Conservation (phyloP, 495 filamentous ascomycete species). For the Apodospora peruviana region DNA sequence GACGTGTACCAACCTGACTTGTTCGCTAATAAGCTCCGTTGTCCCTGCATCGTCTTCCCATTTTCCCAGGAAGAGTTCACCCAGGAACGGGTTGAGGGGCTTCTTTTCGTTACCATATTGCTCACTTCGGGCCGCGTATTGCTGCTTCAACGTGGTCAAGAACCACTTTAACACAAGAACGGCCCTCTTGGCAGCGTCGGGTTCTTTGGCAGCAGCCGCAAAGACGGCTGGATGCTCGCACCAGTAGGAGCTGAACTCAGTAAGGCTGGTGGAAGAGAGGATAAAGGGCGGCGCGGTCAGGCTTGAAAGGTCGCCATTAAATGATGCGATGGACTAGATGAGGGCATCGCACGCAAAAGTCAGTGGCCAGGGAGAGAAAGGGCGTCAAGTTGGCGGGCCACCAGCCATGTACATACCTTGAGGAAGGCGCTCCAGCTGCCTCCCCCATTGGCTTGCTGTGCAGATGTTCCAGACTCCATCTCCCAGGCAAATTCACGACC, state of each 20-base stretch:
- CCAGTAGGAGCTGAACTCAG: constrained; percentile 97
- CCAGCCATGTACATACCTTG: constrained; percentile 34
- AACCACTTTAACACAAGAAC: constrained; percentile 95
- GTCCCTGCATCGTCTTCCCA: constrained; percentile 76
- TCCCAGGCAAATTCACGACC: not conserved
- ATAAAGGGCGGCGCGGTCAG: constrained; percentile 96
- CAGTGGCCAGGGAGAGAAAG: not conserved
- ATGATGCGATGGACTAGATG: constrained; percentile 81
- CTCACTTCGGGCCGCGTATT: constrained; percentile 86
- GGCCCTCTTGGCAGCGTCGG: constrained; percentile 76
- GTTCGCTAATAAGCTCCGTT: constrained; percentile 59
- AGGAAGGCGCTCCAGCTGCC: constrained; percentile 46
- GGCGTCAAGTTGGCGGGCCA: not conserved
- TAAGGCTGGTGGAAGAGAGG: constrained; percentile 82
- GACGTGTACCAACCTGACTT: constrained; percentile 49
- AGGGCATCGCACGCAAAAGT: not conserved
- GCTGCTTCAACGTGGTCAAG: constrained; percentile 88
- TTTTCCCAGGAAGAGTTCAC: constrained; percentile 83
- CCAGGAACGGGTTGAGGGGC: constrained; percentile 86
- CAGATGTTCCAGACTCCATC: constrained; percentile 18
- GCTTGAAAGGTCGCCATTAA: constrained; percentile 91
- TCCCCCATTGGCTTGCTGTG: constrained; percentile 31
- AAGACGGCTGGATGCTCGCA: constrained; percentile 86
- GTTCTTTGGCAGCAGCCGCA: constrained; percentile 75
- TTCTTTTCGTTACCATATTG: constrained; percentile 96